Evolutionary conservation across 495 filamentous ascomycete species (phyloP), one percentile per base, ranked within the genome.

Genomic region (Hypoxylon fuscum): DNA sequence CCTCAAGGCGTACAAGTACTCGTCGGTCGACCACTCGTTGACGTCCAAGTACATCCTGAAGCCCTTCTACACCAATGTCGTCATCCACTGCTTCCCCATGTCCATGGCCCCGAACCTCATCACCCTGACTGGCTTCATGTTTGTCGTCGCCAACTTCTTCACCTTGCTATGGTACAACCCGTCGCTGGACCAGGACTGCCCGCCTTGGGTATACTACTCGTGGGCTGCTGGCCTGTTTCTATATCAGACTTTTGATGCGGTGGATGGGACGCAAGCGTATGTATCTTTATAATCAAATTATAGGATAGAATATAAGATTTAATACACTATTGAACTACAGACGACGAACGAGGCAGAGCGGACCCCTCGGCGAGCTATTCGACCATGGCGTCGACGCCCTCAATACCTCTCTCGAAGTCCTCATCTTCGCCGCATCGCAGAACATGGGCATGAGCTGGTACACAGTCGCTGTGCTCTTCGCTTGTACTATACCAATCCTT

Each of bases 171-270:
- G 91, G 90, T 98, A 97, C 77, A 95, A 92, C 66, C 94, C 95
- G n/a, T 89, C 85, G 0, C 79, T 98, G 47, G 95, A 98, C 74
- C 87, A 89, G 72, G 91, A 98, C 73, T 97, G 93, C 72, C 95
- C 95, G 5, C 61, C 82, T 0, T 98, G 94, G 95, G 95, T 98
- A 12, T 98, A 98, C 81, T 88, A 87, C 47, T 89, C 86, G 60
- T 98, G 92, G 88, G 87, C 96, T 17, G 77, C 89, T 42, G 95
- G 95, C 1, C 76, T 98, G 64, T 97, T 97, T 72, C 76, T 98
- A 29, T 98, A 98, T 71, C 95, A 98, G 81, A 98, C 95, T 0
- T 97, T 98, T 74, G 95, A 98, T 77, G 95, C 94, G 4, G 91
- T 97, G 47, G 95, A 98, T 78, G 95, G 95, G 38, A 85, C 91